Evolutionary conservation across 169 alveolate species (phyloP).

Genomic region (Amoebophrya sp.): DNA sequence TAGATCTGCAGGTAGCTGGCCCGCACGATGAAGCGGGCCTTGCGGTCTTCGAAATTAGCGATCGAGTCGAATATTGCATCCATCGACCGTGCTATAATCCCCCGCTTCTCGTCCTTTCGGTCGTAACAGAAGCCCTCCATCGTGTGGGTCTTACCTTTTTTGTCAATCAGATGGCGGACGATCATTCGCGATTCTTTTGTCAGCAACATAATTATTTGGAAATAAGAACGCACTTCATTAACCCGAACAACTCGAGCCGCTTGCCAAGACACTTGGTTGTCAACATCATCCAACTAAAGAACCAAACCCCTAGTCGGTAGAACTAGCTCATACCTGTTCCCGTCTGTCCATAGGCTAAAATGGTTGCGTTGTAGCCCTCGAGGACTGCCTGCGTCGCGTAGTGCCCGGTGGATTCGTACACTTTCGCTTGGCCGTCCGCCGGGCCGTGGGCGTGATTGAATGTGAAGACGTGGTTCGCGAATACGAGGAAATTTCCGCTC

Average conservation of each 20-base stretch:
- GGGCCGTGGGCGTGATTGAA: not conserved
- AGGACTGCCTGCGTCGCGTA: not conserved
- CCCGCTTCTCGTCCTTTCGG: conserved; percentile 64
- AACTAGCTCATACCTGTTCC: conserved; percentile 63
- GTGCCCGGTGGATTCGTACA: not conserved
- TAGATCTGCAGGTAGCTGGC: conserved; percentile 73
- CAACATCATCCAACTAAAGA: too few relatives aligned
- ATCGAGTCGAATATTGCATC: conserved; percentile 67
- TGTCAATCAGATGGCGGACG: too few relatives aligned
- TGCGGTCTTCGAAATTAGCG: conserved; percentile 17
- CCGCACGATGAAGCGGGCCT: conserved; percentile 70
- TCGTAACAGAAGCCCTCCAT: conserved; percentile 78
- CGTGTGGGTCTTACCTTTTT: conserved; percentile 59
- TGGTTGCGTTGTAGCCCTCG: conserved; percentile 58
- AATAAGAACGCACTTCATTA: too few relatives aligned
- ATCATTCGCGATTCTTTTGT: too few relatives aligned
- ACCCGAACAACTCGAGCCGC: too few relatives aligned
- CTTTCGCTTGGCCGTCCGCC: not conserved
- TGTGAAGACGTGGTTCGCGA: not conserved
- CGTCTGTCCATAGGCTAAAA: conserved; percentile 69
- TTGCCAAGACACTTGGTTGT: too few relatives aligned
- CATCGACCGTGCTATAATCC: conserved; percentile 72
- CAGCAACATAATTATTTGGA: too few relatives aligned
- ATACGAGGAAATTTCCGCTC: not conserved
- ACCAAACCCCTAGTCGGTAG: too few relatives aligned